Evolutionary conservation across 2,329 filamentous ascomycete species (phyloP).

Genomic region (Pestalotiopsis sp.): DNA sequence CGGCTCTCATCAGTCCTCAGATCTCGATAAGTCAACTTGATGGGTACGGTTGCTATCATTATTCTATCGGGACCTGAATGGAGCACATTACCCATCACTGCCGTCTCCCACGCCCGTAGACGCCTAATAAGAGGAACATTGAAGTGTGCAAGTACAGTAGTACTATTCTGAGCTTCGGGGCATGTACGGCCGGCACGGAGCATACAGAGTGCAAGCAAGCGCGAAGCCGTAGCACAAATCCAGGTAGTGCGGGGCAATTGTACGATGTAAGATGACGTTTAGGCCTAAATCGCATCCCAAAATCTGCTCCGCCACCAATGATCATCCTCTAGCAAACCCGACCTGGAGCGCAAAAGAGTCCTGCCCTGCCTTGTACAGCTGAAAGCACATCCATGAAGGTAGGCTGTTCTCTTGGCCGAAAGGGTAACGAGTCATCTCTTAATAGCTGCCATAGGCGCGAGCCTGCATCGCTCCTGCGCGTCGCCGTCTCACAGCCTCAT

Average conservation of each 20-base stretch:
- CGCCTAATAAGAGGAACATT: too few relatives aligned
- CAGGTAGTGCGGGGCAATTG: constrained; percentile 2
- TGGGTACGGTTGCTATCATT: background rate
- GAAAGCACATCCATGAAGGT: constrained; percentile 1
- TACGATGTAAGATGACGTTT: constrained; percentile 6
- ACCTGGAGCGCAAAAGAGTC: background rate
- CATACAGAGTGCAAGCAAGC: too few relatives aligned
- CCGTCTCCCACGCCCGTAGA: too few relatives aligned
- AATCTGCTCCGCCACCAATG: constrained; percentile 4
- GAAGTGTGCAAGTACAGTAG: too few relatives aligned
- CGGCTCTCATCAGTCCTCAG: background rate
- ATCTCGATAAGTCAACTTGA: background rate
- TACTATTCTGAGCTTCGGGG: too few relatives aligned
- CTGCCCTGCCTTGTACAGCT: background rate
- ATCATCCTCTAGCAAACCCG: background rate
- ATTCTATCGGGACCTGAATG: background rate
- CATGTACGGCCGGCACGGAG: too few relatives aligned
- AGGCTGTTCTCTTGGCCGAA: constrained; percentile 3
- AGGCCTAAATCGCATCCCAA: background rate
- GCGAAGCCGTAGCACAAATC: too few relatives aligned
- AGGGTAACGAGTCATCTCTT: background rate
- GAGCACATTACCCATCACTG: too few relatives aligned
- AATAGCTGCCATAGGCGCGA: background rate
- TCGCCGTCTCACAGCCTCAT: constrained; percentile 2
- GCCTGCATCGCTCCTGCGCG: background rate